These are phyloP conservation scores for Reticulomyxa filosa DNA, from an alignment of 78 protist species.

Conservation along the genomic window DNA sequence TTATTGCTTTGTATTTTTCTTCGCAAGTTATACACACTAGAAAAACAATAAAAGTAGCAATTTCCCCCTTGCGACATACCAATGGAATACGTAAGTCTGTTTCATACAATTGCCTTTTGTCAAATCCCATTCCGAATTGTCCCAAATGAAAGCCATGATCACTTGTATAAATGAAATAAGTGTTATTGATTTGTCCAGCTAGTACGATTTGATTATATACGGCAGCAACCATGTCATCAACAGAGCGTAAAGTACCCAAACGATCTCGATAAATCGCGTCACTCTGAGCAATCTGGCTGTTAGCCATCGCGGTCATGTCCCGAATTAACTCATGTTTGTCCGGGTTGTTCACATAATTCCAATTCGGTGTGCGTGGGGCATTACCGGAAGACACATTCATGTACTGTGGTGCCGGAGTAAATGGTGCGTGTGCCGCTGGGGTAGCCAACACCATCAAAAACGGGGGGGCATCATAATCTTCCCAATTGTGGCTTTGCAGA, in stretches of 20 bases:
- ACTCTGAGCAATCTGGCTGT: no score
- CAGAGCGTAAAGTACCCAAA: constrained; percentile 8
- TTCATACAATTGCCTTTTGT: constrained; percentile 2
- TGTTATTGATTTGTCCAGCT: background rate
- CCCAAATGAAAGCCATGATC: constrained; percentile 36
- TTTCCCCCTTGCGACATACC: no score
- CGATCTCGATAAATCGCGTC: constrained; percentile 3
- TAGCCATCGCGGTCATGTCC: no score
- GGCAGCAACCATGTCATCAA: constrained; percentile 13
- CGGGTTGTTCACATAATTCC: no score
- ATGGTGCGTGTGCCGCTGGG: background rate
- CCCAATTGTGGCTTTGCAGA: background rate
- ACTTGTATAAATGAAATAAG: constrained; percentile 15
- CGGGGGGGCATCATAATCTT: background rate
- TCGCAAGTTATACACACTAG: no score
- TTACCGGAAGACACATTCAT: no score
- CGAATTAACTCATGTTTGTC: no score
- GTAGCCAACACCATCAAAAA: background rate
- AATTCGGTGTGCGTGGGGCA: no score
- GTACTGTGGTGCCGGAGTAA: background rate
- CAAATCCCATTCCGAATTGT: constrained; percentile 1
- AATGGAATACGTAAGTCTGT: no score
- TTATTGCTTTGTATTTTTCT: no score
- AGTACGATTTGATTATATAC: background rate
- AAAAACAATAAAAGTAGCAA: no score